phyloP scores from a whole-genome alignment of 805 yeast species.

The Ogataea parapolymorpha region DNA sequence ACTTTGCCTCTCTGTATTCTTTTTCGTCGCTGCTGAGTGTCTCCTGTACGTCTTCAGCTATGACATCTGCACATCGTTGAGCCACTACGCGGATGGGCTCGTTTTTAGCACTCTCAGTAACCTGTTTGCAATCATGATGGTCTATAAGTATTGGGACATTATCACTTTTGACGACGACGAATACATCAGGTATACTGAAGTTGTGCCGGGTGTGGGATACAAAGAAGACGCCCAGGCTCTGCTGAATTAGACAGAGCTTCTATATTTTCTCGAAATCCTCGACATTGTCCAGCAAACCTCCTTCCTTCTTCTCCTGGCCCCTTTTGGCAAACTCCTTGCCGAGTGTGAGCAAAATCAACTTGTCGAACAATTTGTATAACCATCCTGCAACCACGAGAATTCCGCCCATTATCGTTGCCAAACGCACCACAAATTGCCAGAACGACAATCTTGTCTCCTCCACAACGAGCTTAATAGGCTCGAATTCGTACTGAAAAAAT shows the following conservation, averaged over 20 bases:
- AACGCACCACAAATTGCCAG: slow-evolving; percentile 68
- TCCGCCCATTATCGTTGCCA: slow-evolving; percentile 84
- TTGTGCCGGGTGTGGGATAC: slow-evolving; percentile 21
- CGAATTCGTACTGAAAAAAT: slow-evolving; percentile 81
- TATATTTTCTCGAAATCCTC: slow-evolving; percentile 29
- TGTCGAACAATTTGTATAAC: slow-evolving; percentile 56
- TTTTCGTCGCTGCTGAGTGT: slow-evolving; percentile 80
- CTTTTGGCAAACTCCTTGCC: slow-evolving; percentile 55
- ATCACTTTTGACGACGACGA: slow-evolving; percentile 93
- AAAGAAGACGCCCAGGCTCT: slow-evolving; percentile 19
- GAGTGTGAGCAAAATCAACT: slow-evolving; percentile 43
- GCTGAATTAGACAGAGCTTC: slow-evolving; percentile 4
- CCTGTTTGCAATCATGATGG: slow-evolving; percentile 85
- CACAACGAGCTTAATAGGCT: slow-evolving; percentile 71
- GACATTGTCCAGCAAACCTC: slow-evolving; percentile 28
- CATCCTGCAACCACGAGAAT: slow-evolving; percentile 67
- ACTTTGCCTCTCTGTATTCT: slow-evolving; percentile 62
- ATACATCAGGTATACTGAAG: slow-evolving; percentile 44
- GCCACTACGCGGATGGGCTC: slow-evolving; percentile 88
- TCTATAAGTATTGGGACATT: slow-evolving; percentile 95
- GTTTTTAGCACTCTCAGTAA: slow-evolving; percentile 82
- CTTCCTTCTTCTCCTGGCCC: slow-evolving; percentile 44
- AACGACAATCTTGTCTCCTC: slow-evolving; percentile 74
- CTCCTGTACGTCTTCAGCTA: slow-evolving; percentile 67
- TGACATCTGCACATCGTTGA: slow-evolving; percentile 62